phyloP scores from a whole-genome alignment of 2,329 filamentous ascomycete genomes.

The Huntiella omanensis region DNA sequence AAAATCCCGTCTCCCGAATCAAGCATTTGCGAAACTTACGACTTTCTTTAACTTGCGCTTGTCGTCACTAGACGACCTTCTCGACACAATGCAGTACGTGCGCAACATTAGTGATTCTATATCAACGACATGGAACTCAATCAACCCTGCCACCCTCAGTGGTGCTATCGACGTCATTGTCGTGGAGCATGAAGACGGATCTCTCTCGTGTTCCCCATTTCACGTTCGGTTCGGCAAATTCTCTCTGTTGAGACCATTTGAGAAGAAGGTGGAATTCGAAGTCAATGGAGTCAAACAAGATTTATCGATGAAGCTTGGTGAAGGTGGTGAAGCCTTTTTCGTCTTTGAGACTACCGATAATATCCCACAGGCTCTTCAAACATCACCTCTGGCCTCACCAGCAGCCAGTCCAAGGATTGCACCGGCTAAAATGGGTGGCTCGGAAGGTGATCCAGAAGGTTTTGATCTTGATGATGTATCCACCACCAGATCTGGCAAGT shows the following conservation, averaged over 20 bases:
- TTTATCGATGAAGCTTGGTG: slow-evolving; percentile 95
- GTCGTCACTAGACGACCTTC: not conserved
- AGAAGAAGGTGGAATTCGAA: slow-evolving; percentile 97
- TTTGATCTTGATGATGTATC: slow-evolving; percentile 41
- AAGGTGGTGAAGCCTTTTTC: slow-evolving; percentile 96
- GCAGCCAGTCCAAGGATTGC: slow-evolving; percentile 60
- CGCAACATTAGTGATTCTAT: slow-evolving; percentile 87
- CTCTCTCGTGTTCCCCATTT: slow-evolving; percentile 81
- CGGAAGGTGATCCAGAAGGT: slow-evolving; percentile 12
- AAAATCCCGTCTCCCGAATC: too few species aligned
- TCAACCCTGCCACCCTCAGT: slow-evolving; percentile 92
- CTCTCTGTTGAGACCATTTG: slow-evolving; percentile 78
- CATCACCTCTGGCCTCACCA: slow-evolving; percentile 81
- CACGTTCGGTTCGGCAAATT: slow-evolving; percentile 99
- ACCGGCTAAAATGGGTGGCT: slow-evolving; percentile 16
- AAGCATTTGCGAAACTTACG: too few species aligned
- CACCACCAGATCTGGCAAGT: slow-evolving; percentile 35
- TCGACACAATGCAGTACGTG: slow-evolving; percentile 76
- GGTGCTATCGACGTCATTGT: slow-evolving; percentile 98
- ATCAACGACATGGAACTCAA: slow-evolving; percentile 97
- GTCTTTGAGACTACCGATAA: slow-evolving; percentile 88
- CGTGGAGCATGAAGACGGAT: slow-evolving; percentile 86
- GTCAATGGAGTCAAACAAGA: slow-evolving; percentile 86
- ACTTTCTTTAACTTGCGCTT: not conserved
- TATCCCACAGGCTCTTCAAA: slow-evolving; percentile 86